Conservation (phyloP, 2,329 filamentous ascomycete genomes). For the Cladobotryum mycophilum region DNA sequence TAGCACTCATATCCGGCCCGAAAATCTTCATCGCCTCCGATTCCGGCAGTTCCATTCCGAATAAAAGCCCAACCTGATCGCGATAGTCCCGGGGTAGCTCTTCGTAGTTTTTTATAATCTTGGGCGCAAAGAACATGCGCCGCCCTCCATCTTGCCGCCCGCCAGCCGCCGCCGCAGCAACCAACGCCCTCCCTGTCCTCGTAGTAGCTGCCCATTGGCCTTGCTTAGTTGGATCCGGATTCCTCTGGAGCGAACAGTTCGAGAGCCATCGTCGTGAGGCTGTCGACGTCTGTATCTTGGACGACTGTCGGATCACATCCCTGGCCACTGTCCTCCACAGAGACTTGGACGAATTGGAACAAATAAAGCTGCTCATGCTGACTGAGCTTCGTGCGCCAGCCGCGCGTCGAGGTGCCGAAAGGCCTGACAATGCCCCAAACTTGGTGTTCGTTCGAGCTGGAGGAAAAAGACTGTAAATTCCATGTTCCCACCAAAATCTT, state of each 20-base stretch:
- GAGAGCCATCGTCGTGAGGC: conserved; percentile 16
- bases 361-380: conserved; percentile 24
- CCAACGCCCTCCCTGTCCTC: background rate
- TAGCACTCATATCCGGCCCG: conserved; percentile 38
- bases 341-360: conserved; percentile 24
- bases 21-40: conserved; percentile 45
- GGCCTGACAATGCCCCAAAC: conserved; percentile 3
- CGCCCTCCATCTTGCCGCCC: conserved; percentile 17
- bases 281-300: conserved; percentile 5
- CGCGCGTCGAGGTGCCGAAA: conserved; percentile 5
- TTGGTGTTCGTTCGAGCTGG: background rate
- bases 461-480: background rate
- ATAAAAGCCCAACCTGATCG: conserved; percentile 49
- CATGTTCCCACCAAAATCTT: conserved; percentile 1
- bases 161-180: background rate
- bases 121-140: conserved; percentile 30
- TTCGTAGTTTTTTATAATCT: conserved; percentile 46
- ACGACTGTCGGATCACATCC: conserved; percentile 12
- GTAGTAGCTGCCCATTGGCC: conserved; percentile 2
- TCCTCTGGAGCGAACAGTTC: background rate
- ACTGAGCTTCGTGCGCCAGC: conserved; percentile 8
- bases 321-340: conserved; percentile 24
- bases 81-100: conserved; percentile 52
- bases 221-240: background rate
- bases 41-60: conserved; percentile 43